phyloP scores from a whole-genome alignment of 2,329 filamentous ascomycete species.

The Arthrocladium fulminans region DNA sequence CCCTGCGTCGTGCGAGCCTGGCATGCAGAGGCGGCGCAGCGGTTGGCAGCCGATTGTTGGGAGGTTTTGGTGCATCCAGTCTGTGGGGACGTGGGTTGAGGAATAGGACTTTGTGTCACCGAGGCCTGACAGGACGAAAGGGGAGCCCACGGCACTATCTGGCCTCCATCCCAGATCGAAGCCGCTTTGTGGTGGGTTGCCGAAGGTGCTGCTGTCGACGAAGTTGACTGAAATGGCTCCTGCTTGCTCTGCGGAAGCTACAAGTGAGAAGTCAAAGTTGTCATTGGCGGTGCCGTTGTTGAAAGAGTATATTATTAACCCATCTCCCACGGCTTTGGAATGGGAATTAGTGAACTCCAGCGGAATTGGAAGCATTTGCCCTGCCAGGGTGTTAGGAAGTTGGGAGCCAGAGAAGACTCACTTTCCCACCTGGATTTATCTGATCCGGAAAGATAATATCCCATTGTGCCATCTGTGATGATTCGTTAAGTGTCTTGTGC shows the following conservation, averaged over 20 bases:
- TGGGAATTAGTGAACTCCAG: not conserved
- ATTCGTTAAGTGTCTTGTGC: conserved; percentile 2
- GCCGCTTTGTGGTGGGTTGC: not conserved
- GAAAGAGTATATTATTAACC: not conserved
- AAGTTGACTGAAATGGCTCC: not conserved
- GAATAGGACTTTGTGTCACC: not conserved
- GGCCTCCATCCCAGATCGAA: not conserved
- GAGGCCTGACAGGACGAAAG: not conserved
- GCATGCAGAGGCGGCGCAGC: not conserved
- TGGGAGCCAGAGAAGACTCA: not conserved
- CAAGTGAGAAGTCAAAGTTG: not conserved
- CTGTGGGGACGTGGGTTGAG: not conserved
- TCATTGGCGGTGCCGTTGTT: not conserved
- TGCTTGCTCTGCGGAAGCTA: not conserved
- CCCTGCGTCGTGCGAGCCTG: conserved; percentile 3
- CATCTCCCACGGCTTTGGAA: not conserved
- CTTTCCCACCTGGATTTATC: not conserved
- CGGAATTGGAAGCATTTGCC: not conserved
- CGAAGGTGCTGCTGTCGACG: not conserved
- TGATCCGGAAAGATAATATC: conserved; percentile 3
- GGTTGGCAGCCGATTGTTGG: conserved; percentile 1
- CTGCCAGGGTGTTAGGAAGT: not conserved
- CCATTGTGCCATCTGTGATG: conserved; percentile 1
- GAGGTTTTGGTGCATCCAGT: conserved; percentile 6
- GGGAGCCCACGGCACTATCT: not conserved